Conservation (phyloP, 176 grass and related monocot species). For the Leersia perrieri region DNA sequence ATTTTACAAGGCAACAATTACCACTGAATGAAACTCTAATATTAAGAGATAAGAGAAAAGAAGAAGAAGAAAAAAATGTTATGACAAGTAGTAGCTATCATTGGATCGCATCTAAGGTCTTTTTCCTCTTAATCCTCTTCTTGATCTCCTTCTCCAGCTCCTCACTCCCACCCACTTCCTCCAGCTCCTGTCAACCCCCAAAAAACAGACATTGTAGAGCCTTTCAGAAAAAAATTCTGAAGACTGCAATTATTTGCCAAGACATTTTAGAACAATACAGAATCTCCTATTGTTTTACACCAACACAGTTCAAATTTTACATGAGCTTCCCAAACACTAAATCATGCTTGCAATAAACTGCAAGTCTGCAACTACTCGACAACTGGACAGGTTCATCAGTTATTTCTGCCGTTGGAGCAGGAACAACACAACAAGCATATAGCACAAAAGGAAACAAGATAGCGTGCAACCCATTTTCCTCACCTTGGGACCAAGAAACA, state of each 20-base stretch:
- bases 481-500: constrained; percentile 95
- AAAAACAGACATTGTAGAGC: background rate
- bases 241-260: background rate
- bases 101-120: constrained; percentile 21
- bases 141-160: constrained; percentile 85
- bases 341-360: background rate
- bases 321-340: background rate
- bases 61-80: background rate
- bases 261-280: background rate
- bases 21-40: background rate
- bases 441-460: background rate
- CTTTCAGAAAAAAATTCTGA: background rate
- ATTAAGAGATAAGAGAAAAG: background rate
- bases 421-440: background rate
- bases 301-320: background rate
- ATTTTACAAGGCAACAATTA: background rate
- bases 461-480: background rate
- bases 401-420: background rate
- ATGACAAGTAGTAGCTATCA: constrained; percentile 5
- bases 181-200: constrained; percentile 55
- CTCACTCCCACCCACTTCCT: constrained; percentile 78
- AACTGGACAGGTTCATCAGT: background rate
- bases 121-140: constrained; percentile 63
- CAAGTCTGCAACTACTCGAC: background rate
- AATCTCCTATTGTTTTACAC: background rate